phyloP scores from a whole-genome alignment of 495 filamentous ascomycete species.

The Podospora pseudoanserina region DNA sequence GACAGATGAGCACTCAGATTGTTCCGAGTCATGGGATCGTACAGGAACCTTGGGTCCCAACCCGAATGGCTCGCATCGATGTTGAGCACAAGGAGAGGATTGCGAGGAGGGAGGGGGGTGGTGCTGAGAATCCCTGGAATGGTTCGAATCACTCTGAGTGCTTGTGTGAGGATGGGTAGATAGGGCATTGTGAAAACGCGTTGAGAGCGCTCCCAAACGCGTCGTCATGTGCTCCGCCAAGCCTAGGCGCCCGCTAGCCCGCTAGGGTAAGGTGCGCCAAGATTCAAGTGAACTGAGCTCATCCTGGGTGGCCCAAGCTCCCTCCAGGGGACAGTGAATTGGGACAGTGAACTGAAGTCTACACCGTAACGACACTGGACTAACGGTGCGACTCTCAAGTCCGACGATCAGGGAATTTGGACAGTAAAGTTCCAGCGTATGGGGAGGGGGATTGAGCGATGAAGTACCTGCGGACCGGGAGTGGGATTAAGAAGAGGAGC shows the following conservation, averaged over 20 bases:
- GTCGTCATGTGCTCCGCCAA: conserved; percentile 25
- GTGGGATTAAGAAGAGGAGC: too few relatives aligned
- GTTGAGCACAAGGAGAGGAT: conserved; percentile 7
- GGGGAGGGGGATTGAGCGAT: too few relatives aligned
- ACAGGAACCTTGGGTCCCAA: conserved; percentile 34
- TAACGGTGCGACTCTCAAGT: too few relatives aligned
- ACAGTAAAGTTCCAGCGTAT: too few relatives aligned
- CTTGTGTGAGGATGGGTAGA: conserved; percentile 20
- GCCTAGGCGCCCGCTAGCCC: not conserved
- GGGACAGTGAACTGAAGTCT: not conserved
- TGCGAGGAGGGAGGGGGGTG: not conserved
- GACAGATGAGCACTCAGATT: conserved; percentile 22
- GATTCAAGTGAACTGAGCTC: not conserved
- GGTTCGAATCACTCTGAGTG: conserved; percentile 9
- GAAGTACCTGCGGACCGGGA: too few relatives aligned
- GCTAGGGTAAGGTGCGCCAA: not conserved
- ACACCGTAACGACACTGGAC: too few relatives aligned
- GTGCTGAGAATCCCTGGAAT: not conserved
- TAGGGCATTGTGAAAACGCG: conserved; percentile 14
- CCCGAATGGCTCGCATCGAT: conserved; percentile 29
- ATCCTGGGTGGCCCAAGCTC: not conserved
- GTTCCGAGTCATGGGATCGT: conserved; percentile 60
- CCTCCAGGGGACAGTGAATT: not conserved
- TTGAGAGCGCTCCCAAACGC: conserved; percentile 17
- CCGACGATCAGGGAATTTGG: too few relatives aligned